Evolutionary conservation across 306 rosid species (phyloP).

Genomic region (Cucurbita ficifolia): DNA sequence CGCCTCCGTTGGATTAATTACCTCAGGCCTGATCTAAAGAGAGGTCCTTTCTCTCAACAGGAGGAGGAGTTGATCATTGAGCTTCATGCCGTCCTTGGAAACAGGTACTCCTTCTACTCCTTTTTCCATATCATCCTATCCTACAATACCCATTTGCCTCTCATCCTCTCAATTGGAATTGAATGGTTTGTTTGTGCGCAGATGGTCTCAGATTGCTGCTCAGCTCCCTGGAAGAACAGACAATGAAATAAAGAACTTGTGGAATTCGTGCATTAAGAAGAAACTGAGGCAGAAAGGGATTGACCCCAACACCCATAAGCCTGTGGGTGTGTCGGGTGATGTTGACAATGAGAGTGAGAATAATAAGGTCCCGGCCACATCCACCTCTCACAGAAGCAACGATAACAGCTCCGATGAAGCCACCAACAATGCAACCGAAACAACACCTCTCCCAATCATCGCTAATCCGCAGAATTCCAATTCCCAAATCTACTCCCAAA

Average conservation of each 20-base stretch:
- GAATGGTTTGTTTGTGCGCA: not conserved
- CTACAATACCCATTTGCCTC: too few relatives aligned
- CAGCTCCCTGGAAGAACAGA: constrained; percentile 49
- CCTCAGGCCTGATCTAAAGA: constrained; percentile 35
- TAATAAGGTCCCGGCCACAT: not conserved
- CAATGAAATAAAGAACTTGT: constrained; percentile 45
- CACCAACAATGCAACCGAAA: not conserved
- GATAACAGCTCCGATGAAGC: not conserved
- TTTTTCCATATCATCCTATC: too few relatives aligned
- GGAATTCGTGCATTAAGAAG: constrained; percentile 49
- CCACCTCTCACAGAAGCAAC: not conserved
- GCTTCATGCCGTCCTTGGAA: constrained; percentile 36
- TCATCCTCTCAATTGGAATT: too few relatives aligned
- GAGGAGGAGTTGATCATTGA: constrained; percentile 43
- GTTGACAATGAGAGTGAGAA: not conserved
- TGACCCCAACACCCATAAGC: constrained; percentile 42
- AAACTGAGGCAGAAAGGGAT: constrained; percentile 33
- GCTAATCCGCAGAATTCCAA: not conserved
- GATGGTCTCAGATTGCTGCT: constrained; percentile 47
- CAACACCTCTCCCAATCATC: not conserved
- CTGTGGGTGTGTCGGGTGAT: not conserved
- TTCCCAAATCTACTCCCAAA: not conserved
- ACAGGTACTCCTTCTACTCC: constrained; percentile 17
- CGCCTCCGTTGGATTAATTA: constrained; percentile 48
- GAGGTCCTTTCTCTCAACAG: constrained; percentile 32